Base-by-base conservation (phyloP, 2,329 filamentous ascomycete species). In the Fusarium subglutinans region DNA sequence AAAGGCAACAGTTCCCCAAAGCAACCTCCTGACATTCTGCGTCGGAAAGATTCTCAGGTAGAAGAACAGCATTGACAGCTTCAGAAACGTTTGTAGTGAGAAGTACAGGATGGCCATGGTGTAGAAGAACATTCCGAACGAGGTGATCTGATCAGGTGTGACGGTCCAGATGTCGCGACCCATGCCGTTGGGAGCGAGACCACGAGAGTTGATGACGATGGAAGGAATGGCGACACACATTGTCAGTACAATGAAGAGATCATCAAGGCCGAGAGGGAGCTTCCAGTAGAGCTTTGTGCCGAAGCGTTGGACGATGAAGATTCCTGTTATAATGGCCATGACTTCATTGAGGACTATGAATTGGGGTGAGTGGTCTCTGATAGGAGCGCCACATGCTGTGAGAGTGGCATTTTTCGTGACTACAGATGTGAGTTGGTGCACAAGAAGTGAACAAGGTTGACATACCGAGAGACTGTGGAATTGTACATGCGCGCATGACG, bases 21-120 rank as follows among this genome's bases (percentile, higher is more conserved):
- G 80, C 18, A 86, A 53, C 11, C 79, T 80, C 20, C 83, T 82
- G 15, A 88, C 82, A 7, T 54, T 64, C 1, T 59, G 67, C 1
- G 79, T 75, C 0, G 86, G 86, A 69, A 90, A 90, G 63, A 90
- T 86, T 59, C 87, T 84, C 10, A 88, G 80, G 73, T 89, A 90
- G 78, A 90, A 89, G 74, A 87, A 82, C 2, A 90, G 79, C 30
- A 90, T 81, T 1, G 87, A 84, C 9, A 88, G 77, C 71, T 90
- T 89, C 22, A 87, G 81, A 33, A 87, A 78, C 4, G 84, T 80
- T 18, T 88, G 77, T 22, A 85, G 79, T 7, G 79, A 59, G 73
- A 89, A 87, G 77, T 90, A 88, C 28, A 87, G 57, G 12, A 81
- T 70, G 35, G 84, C 83, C 74, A 83, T 81, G 66, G 82, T 75